Base-by-base conservation (phyloP, 2,329 filamentous ascomycete species). In the Allantophomopsis cytisporea region DNA sequence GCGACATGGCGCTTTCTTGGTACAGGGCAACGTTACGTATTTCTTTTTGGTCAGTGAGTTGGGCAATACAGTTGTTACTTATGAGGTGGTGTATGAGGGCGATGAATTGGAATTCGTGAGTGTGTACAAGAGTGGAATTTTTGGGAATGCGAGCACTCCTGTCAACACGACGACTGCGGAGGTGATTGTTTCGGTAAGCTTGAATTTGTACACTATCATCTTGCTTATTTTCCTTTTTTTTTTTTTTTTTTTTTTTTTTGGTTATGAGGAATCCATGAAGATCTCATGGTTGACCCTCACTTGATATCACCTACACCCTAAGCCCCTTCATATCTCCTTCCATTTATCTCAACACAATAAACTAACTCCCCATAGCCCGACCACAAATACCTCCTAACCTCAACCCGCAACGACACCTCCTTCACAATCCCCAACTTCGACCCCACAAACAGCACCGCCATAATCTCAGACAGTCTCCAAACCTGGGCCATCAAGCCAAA, bases 391-490 rank as follows among this genome's bases (percentile, higher is more conserved):
- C 54, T 87, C 38, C 64, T 82, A 47, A 68, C 81, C 33, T 80
- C 78, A 2, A 82, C 81, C 45, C 77, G 83, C 44, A 70, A 71
- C 52, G 79, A 80, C 52, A 63, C 61, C 35, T 59, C 66, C 16
- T 70, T 78, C 53, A 50, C 50, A 12, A 62, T 71, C 40, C 58
- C 63, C 41, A 64, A 65, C 56, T 65, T 62, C 47, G 62, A 69
- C 49, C 40, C 57, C 42, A 44, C 50, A 47, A 62, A 68, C 52
- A 58, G 48, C 45, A 65, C 63, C 7, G 44, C 49, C 11, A 62
- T 76, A 41, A 53, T 65, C 7, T 79, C 77, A 0, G 80, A 84
- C 55, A 71, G 80, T 1, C 59, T 88, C 39, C 67, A 79, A 43
- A 75, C 65, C 42, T 84, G 75, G 60, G 52, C 61, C 40, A 69